Evolutionary conservation across 805 yeast genomes (phyloP), one percentile per base, ranked within the genome.

Genomic region (Kodamaea nitidulidarum): DNA sequence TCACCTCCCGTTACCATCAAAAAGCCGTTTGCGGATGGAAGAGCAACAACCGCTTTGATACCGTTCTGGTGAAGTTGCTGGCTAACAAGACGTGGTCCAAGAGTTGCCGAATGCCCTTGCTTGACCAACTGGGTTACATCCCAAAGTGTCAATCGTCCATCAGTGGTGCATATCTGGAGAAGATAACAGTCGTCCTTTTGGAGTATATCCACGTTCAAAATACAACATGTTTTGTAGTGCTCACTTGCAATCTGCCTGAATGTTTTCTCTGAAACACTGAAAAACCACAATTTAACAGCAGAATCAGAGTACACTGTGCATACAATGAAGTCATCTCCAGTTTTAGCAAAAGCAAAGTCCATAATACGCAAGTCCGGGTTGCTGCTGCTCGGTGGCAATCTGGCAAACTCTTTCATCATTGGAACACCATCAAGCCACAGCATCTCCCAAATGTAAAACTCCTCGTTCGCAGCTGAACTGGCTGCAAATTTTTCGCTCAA

Each of bases 261-360:
- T 0, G 45, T 36, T 12, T 61, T 63, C 0, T 51, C 43, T 41
- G 71, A 62, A 48, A 77, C 43, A 42, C 71, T 62, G 49, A 77
- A 81, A 42, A 63, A 58, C 81, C 88, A 85, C 0, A 84, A 31
- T 48, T 77, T 80, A 40, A 91, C 73, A 3, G 75, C 67, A 1
- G 98, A 91, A 55, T 91, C 90, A 0, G 97, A 90, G 55, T 87
- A 93, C 0, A 84, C 95, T 0, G 88, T 76, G 2, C 77, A 75
- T 6, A 90, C 50, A 1, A 79, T 48, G 47, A 77, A 74, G 6
- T 81, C 83, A 4, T 45, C 45, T 1, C 54, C 48, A n/a, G 52
- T 51, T 30, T 70, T 67, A 10, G 70, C 44, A 4, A 76, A 61
- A 45, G 73, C 82, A 53, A 88, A 83, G 58, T 85, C 95, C 96